Percentiles rank a stretch among this genome's conserved stretches.
Evolutionary conservation across 1,139 yeast genomes (phyloP).

Genomic region (Saccharomyces hybrid): DNA sequence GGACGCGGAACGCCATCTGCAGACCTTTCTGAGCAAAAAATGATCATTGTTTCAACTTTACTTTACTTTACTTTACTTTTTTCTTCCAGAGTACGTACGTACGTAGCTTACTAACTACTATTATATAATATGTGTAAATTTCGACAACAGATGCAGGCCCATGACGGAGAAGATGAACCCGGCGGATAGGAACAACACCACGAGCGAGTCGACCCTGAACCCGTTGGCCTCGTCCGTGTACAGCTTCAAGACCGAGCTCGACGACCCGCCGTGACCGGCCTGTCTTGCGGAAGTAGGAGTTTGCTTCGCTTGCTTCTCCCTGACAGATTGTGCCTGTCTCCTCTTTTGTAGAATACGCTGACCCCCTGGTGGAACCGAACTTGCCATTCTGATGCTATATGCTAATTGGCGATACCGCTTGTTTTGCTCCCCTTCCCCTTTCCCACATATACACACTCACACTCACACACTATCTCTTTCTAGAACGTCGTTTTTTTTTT

Average conservation of each 20-base stretch:
- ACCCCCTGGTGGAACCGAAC: slow-evolving; percentile 54
- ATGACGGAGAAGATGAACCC: slow-evolving; percentile 94
- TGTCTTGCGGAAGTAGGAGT: slow-evolving; percentile 87
- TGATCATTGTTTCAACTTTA: not conserved
- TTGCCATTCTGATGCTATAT: slow-evolving; percentile 1
- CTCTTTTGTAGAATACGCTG: slow-evolving; percentile 75
- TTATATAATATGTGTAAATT: not conserved
- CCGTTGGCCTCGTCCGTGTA: slow-evolving; percentile 98
- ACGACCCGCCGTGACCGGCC: slow-evolving; percentile 97
- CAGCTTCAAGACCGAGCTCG: slow-evolving; percentile 86
- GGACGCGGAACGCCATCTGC: slow-evolving; percentile 34
- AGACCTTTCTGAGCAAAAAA: slow-evolving; percentile 9
- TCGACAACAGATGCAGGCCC: slow-evolving; percentile 48
- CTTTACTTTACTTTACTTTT: not conserved
- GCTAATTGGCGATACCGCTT: not conserved
- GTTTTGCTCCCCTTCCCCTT: slow-evolving; percentile 3
- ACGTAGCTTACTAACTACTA: not conserved
- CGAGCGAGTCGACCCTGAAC: slow-evolving; percentile 89
- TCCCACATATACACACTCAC: not conserved
- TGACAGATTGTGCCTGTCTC: slow-evolving; percentile 84
- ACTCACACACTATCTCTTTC: not conserved
- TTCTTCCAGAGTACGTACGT: not conserved
- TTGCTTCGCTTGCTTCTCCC: slow-evolving; percentile 66
- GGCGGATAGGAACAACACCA: slow-evolving; percentile 87
- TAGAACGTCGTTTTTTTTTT: not conserved